Evolutionary conservation across 148 eudicot genomes (phyloP), one percentile per base, ranked within the genome.

Genomic region (Rheum nobile): DNA sequence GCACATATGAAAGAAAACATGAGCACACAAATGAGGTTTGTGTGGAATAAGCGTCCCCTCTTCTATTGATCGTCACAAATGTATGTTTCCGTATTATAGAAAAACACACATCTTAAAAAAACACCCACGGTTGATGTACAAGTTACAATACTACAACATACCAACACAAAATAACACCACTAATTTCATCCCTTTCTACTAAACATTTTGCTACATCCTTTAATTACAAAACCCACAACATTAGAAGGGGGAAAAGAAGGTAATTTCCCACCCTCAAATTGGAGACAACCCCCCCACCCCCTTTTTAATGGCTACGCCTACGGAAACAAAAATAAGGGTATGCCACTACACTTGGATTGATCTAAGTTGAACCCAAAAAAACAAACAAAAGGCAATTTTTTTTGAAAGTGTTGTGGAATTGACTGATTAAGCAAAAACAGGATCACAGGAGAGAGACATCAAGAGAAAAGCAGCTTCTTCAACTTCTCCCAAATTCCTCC

Each of bases 391-490:
- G 1, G 10, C 11, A 12, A 43, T 10, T 38, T 38, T 38, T n/a
- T n/a, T 37, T 37, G 39, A 6, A 6, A 37, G 48, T 10, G 48
- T 2, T 10, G 5, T n/a, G 4, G 22, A 7, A 59, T 14, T 32
- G 17, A 69, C 4, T 29, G 42, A 21, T 50, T 73, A 74, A 74
- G 76, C 76, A 74, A 59, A 74, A 22, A 74, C 70, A 22, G 76
- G 65, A 13, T 61, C 52, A 55, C 70, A 74, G 8, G 76, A 74
- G 47, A 74, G 76, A 13, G 70, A 74, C 76, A 74, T 55, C 50
- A 74, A 59, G 4, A 74, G 70, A 34, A 57, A 24, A 38, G 76
- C 76, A 59, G 76, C 76, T 41, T 59, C 70, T 59, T 74, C 76
- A 39, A 74, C 76, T 47, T 74, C 76, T 13, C 46, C 75, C 24